Conservation (phyloP, 176 grass and related monocot species). For the Cenchrus americanus region DNA sequence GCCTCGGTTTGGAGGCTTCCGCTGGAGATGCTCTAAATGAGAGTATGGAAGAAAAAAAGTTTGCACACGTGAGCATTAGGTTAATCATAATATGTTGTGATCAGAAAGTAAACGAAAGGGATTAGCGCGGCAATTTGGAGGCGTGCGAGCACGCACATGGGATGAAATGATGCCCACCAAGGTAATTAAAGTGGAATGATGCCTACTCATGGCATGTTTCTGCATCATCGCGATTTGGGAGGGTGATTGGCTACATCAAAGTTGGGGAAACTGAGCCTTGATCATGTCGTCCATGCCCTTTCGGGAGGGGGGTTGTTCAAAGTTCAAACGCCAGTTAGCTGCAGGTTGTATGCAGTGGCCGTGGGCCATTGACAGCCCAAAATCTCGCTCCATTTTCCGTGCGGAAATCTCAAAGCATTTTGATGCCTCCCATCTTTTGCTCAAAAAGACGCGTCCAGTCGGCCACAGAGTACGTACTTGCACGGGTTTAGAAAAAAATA, state of each 20-base stretch:
- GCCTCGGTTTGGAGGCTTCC: no score
- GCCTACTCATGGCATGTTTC: slow-evolving; percentile 34
- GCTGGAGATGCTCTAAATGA: no score
- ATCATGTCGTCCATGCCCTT: slow-evolving; percentile 1
- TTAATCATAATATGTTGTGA: slow-evolving; percentile 1
- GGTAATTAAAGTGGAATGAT: slow-evolving; percentile 59
- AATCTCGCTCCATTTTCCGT: slow-evolving; percentile 57
- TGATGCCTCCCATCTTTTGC: slow-evolving; percentile 34
- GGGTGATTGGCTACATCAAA: slow-evolving; percentile 58
- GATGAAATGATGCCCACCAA: slow-evolving; percentile 44
- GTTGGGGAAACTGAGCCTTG: slow-evolving; percentile 33
- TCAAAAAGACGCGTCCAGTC: slow-evolving; percentile 50
- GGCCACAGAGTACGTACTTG: not conserved
- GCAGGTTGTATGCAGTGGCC: slow-evolving; percentile 31
- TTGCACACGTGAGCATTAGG: slow-evolving; percentile 17
- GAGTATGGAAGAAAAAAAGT: not conserved
- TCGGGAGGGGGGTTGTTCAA: not conserved
- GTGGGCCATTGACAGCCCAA: slow-evolving; percentile 53
- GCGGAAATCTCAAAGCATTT: slow-evolving; percentile 46
- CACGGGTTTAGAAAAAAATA: not conserved
- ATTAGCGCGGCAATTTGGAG: slow-evolving; percentile 21
- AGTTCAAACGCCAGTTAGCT: slow-evolving; percentile 40
- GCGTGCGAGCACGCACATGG: slow-evolving; percentile 50
- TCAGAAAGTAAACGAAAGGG: slow-evolving; percentile 31
- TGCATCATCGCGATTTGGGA: slow-evolving; percentile 38